Evolutionary conservation across 306 rosid genomes (phyloP).

Genomic region (Prunus mongolica): DNA sequence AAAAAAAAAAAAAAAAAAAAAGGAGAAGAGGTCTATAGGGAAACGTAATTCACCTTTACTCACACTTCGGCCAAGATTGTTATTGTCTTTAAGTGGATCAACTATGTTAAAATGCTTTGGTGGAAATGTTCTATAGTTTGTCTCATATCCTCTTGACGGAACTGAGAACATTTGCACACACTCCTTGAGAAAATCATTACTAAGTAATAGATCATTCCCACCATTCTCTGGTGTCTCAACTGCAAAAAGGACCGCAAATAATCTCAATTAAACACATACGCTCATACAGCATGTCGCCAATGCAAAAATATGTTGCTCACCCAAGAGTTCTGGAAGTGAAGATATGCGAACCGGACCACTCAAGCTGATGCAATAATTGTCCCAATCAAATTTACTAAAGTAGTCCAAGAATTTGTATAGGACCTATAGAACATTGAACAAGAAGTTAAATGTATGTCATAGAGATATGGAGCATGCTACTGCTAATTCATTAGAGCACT

Average conservation of each 20-base stretch:
- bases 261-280: constrained; percentile 6
- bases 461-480: background rate
- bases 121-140: constrained; percentile 52
- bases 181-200: constrained; percentile 64
- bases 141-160: constrained; percentile 63
- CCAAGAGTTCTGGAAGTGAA: constrained; percentile 62
- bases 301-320: constrained; percentile 38
- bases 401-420: constrained; percentile 84
- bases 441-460: constrained; percentile 6
- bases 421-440: constrained; percentile 43
- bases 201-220: constrained; percentile 54
- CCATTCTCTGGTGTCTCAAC: constrained; percentile 76
- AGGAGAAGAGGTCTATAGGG: background rate
- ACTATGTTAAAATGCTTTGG: constrained; percentile 83
- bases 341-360: constrained; percentile 83
- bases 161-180: constrained; percentile 77
- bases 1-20: background rate
- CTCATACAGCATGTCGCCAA: constrained; percentile 12
- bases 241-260: constrained; percentile 23
- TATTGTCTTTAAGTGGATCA: constrained; percentile 91
- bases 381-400: constrained; percentile 97
- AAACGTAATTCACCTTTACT: constrained; percentile 54
- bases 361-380: constrained; percentile 84
- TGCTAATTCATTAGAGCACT: constrained; percentile 33
- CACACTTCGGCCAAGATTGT: constrained; percentile 97